Base-by-base conservation (phyloP, 441 rosid species). In the Arabidopsis lyrata region DNA sequence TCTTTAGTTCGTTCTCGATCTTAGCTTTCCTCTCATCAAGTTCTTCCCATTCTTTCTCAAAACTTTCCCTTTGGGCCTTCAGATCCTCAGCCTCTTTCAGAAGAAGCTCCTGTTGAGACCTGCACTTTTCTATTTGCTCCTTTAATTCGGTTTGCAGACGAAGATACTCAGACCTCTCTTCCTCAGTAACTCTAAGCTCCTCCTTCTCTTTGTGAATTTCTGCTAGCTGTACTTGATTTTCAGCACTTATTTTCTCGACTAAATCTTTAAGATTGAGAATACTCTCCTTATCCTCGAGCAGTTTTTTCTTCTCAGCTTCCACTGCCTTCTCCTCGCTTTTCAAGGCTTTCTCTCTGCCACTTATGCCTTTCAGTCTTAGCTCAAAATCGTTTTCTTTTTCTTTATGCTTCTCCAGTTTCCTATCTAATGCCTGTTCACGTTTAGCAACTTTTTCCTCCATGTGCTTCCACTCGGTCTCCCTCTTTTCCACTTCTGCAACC, bases 21-120 rank as follows among this genome's bases (percentile, higher is more conserved):
- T 76, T 75, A 70, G 77, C 70, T 78, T 83, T 91, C 80, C 84
- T 93, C 82, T 86, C 98, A 69, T 93, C 98, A 63, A 95, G 83
- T 57, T 84, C 87, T 38, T 90, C 99, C 99, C 99, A 93, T 73
- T 93, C 95, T 77, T 78, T 88, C 89, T 95, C 99, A 83, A 95
- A 95, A 70, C 78, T 83, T 71, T 90, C 93, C 73, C 84, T 95
- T 71, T 89, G 99, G 70, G 54, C 81, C 86, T 87, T 95, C 78
- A 95, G 81, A 78, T 93, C 98, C 48, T 86, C 98, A 78, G 84
- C 86, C 76, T 91, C 99, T 79, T 91, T 91, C 83, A 82, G 76
- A 78, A 92, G 87, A 67, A 83, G 68, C 81, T 86, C 95, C 76
- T 93, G 86, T 69, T 83, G 93, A 73, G 64, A 80, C 85, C 97